A percentile compares a stretch with the other conserved stretches of the same genome.
Conservation (phyloP, 2,329 filamentous ascomycete genomes). For the Aureobasidium melanogenum region DNA sequence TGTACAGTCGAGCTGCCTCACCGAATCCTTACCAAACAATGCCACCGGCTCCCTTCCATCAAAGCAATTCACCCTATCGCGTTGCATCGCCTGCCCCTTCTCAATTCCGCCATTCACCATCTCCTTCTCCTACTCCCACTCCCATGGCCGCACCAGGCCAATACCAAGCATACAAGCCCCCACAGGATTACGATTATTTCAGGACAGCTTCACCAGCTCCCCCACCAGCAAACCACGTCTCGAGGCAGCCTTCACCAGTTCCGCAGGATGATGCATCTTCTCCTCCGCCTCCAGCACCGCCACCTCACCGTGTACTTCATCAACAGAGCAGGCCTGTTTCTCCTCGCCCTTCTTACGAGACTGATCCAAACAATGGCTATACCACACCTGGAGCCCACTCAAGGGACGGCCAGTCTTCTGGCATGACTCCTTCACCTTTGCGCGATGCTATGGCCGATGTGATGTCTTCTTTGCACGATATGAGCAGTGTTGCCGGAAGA, state of each 20-base stretch:
- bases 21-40: conserved; percentile 11
- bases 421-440: conserved; percentile 75
- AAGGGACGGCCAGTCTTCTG: conserved; percentile 60
- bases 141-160: background rate
- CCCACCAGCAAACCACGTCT: conserved; percentile 26
- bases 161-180: conserved; percentile 13
- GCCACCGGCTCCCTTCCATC: background rate
- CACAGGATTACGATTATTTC: conserved; percentile 24
- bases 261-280: conserved; percentile 43
- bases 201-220: conserved; percentile 35
- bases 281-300: conserved; percentile 76
- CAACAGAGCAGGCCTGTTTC: conserved; percentile 42
- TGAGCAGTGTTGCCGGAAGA: conserved; percentile 52
- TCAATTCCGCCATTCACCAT: conserved; percentile 22
- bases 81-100: conserved; percentile 22
- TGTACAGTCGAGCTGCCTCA: conserved; percentile 7
- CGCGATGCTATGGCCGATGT: conserved; percentile 97
- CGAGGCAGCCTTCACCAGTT: conserved; percentile 17
- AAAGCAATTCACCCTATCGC: conserved; percentile 11
- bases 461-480: conserved; percentile 86
- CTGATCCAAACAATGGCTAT: conserved; percentile 30
- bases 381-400: conserved; percentile 49
- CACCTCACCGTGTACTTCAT: conserved; percentile 59
- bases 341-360: conserved; percentile 22
- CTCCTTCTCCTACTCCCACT: background rate